Evolutionary conservation across 2,329 filamentous ascomycete species (phyloP), one percentile per base, ranked within the genome.

Genomic region (Raffaelea arxii): DNA sequence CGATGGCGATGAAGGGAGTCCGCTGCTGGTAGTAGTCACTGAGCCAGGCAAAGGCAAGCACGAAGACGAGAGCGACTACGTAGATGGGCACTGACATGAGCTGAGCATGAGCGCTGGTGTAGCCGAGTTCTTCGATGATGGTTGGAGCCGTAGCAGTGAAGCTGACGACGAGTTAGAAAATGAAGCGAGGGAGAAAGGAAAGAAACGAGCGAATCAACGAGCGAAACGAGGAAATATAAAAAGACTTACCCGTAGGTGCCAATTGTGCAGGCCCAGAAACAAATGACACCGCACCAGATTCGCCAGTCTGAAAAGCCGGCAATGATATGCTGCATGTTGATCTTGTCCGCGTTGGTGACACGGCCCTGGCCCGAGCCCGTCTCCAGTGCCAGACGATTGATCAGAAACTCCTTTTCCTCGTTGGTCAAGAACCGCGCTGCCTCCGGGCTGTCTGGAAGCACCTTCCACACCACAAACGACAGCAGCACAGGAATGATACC

Each of bases 91-190:
- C 38, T 7, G 49, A 49, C 37, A 51, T 41, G 16, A 51, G 44
- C 44, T 50, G 49, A 7, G 49, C 49, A 16, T 44, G 16, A 16
- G 46, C 36, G 16, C 24, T 24, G 19, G 54, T 55, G 58, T 63
- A 67, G 16, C 62, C 59, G 47, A 70, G 65, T 43, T 65, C 64
- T 39, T 55, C 54, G 9, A 69, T 58, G 47, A 70, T 68, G 10
- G 62, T 67, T 1, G 66, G 66, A 55, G 68, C 58, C 51, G 67
- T 68, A 10, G 39, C 25, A 4, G 41, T 48, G 38, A 45, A 46
- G 3, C 38, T 40, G 6, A 16, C 12, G 4, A 14, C 9, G 18
- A 23, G 19, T n/a, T 32, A 32, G n/a, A 32, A 32, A 32, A 21
- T 16, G 37, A 16, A 39, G n/a, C n/a, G n/a, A n/a, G n/a, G 10